Percentiles rank a stretch among this genome's conserved stretches.
These are phyloP conservation scores for Verticillium nonalfalfae DNA, from an alignment of 2,329 filamentous ascomycete genomes.

Conservation along the genomic window DNA sequence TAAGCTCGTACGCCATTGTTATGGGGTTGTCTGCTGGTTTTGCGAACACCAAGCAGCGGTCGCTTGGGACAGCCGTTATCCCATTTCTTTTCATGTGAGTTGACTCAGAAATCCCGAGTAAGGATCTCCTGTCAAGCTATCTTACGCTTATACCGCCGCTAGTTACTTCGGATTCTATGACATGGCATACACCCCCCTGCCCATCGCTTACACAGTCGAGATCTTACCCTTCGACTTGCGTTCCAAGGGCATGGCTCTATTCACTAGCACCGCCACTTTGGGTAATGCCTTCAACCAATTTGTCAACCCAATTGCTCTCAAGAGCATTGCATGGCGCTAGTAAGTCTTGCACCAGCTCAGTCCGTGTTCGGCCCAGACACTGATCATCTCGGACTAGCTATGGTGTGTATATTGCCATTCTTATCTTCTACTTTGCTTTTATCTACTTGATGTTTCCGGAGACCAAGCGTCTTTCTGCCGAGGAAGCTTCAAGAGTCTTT, in stretches of 20 bases:
- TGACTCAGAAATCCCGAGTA: background rate
- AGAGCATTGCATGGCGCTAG: conserved; percentile 31
- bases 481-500: too few species aligned
- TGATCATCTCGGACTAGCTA: too few species aligned
- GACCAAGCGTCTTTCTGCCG: too few species aligned
- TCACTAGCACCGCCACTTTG: conserved; percentile 49
- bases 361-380: too few species aligned
- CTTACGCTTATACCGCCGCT: too few species aligned
- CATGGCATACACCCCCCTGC: conserved; percentile 47
- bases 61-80: conserved; percentile 36
- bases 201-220: conserved; percentile 47
- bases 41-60: conserved; percentile 44
- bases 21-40: conserved; percentile 34
- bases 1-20: conserved; percentile 45
- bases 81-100: conserved; percentile 29
- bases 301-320: conserved; percentile 50
- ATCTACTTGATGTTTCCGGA: too few species aligned
- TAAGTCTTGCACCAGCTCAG: too few species aligned
- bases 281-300: conserved; percentile 47
- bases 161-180: conserved; percentile 36
- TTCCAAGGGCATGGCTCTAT: conserved; percentile 47
- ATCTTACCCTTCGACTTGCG: conserved; percentile 43
- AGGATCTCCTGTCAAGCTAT: background rate
- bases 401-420: too few species aligned
- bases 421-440: too few species aligned